Conservation (phyloP, 306 rosid genomes). For the Echinosophora koreensis region DNA sequence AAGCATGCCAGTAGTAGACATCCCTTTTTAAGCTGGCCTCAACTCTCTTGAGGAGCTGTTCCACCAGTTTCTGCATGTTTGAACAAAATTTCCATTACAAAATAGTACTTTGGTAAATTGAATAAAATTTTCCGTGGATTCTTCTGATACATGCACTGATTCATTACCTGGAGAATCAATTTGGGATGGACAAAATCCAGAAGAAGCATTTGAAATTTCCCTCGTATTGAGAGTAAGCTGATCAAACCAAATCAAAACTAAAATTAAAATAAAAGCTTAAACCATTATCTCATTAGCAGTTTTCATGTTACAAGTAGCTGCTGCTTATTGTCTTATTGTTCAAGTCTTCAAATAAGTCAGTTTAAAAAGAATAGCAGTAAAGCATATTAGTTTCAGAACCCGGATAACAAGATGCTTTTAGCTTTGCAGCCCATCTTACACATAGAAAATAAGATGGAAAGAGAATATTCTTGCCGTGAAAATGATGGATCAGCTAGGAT, state of each 20-base stretch:
- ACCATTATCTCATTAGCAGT: slow-evolving; percentile 13
- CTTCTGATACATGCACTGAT: slow-evolving; percentile 15
- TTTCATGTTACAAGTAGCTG: slow-evolving; percentile 9
- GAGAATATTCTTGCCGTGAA: slow-evolving; percentile 58
- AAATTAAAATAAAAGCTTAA: not conserved
- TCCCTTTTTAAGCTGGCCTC: slow-evolving; percentile 69
- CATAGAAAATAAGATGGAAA: slow-evolving; percentile 6
- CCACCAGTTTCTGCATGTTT: slow-evolving; percentile 80
- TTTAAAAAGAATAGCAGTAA: slow-evolving; percentile 20
- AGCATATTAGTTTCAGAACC: not conserved
- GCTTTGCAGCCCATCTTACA: not conserved
- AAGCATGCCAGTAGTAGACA: slow-evolving; percentile 89
- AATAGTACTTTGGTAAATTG: slow-evolving; percentile 34
- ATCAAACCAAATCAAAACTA: slow-evolving; percentile 37
- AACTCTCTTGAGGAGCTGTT: slow-evolving; percentile 69
- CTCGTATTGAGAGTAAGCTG: slow-evolving; percentile 68
- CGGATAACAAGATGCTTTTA: not conserved
- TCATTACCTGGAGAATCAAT: slow-evolving; percentile 78
- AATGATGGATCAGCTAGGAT: slow-evolving; percentile 78
- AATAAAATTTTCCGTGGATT: slow-evolving; percentile 5
- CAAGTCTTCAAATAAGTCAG: slow-evolving; percentile 28
- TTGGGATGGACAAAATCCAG: slow-evolving; percentile 78
- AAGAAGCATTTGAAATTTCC: slow-evolving; percentile 85
- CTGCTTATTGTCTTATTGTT: not conserved
- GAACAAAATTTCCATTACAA: slow-evolving; percentile 36